Evolutionary conservation across 202 grass and related monocot genomes (phyloP).

Genomic region (Hordeum pubiflorum): DNA sequence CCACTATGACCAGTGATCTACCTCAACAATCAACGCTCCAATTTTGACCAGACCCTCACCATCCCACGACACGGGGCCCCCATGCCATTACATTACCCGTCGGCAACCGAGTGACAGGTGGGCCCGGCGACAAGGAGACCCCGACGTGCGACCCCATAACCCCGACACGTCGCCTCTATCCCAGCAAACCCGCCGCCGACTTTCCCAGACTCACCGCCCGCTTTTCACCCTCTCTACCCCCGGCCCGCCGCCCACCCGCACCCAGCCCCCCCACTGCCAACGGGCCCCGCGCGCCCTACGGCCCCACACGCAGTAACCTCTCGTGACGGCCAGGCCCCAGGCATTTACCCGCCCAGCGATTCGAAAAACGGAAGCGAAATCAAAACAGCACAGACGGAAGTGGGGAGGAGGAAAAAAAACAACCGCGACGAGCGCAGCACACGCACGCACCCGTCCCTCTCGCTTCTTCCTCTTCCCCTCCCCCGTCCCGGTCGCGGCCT

Average conservation of each 20-base stretch:
- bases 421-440: background rate
- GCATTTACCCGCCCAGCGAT: conserved; percentile 16
- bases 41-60: background rate
- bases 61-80: background rate
- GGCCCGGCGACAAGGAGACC: background rate
- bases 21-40: background rate
- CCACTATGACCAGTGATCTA: background rate
- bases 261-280: background rate
- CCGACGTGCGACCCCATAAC: background rate
- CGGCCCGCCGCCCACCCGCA: background rate
- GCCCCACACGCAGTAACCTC: background rate
- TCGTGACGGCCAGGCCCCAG: background rate
- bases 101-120: background rate
- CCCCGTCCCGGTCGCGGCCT: background rate
- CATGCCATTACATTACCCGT: too few relatives aligned
- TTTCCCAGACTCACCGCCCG: background rate
- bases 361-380: conserved; percentile 21
- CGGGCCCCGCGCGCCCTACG: rapidly evolving
- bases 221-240: background rate
- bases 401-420: background rate
- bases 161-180: background rate
- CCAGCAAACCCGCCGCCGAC: conserved; percentile 3
- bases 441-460: conserved; percentile 24
- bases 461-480: background rate
- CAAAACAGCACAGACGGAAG: background rate